A percentile compares a stretch with the other conserved stretches of the same genome.
Evolutionary conservation across 805 yeast genomes (phyloP).

Genomic region (Pichia occidentalis): DNA sequence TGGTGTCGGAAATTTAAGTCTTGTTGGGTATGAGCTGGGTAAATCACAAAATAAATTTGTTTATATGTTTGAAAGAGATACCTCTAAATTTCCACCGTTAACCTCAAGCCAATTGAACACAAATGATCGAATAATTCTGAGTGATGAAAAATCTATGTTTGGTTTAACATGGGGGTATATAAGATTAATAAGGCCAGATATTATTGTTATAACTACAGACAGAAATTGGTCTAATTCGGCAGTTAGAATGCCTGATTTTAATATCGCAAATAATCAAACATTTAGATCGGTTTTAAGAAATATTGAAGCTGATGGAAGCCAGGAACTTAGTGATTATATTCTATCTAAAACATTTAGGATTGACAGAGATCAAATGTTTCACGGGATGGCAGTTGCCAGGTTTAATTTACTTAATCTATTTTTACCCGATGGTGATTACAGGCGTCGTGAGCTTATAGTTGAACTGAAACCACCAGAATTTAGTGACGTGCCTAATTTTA

Average conservation of each 20-base stretch:
- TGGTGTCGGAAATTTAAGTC: conserved; percentile 45
- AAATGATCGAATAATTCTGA: conserved; percentile 62
- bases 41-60: conserved; percentile 25
- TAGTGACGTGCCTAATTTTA: conserved; percentile 18
- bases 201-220: conserved; percentile 44
- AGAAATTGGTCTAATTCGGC: conserved; percentile 42
- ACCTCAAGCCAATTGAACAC: conserved; percentile 42
- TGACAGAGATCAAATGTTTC: conserved; percentile 73
- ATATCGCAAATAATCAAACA: conserved; percentile 39
- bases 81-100: conserved; percentile 16
- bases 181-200: conserved; percentile 34
- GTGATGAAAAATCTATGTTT: conserved; percentile 68
- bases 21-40: conserved; percentile 28
- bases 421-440: conserved; percentile 38
- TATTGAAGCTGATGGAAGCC: neutral
- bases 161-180: conserved; percentile 63
- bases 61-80: conserved; percentile 44
- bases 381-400: conserved; percentile 70
- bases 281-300: conserved; percentile 40
- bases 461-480: conserved; percentile 46
- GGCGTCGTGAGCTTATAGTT: conserved; percentile 44
- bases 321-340: neutral
- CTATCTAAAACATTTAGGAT: conserved; percentile 44
- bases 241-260: conserved; percentile 37
- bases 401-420: conserved; percentile 69